Base-by-base conservation (phyloP, 2,329 filamentous ascomycete genomes). In the Monilinia vaccinii-corymbosi region DNA sequence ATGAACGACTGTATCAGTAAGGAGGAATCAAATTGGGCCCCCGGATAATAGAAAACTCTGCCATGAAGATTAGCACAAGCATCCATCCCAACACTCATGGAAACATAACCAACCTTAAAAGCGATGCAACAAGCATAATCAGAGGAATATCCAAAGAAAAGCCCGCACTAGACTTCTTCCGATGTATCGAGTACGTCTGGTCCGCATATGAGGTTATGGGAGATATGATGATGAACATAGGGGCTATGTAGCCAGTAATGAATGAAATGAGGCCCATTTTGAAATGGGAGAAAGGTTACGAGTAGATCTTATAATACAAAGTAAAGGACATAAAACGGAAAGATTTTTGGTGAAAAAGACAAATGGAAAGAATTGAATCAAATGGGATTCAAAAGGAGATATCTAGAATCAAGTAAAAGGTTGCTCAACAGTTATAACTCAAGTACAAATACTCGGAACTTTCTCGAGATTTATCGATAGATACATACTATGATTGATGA, bases 121-220 rank as follows among this genome's bases (percentile, higher is more conserved):
- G 75, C 4, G 84, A 88, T 32, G 85, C 83, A 58, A 87, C 79
- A 55, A 88, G 80, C 85, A 88, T 88, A 63, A 88, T 88, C 60
- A 88, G 75, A 36, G 85, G 85, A 48, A 87, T 88, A 68, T 88
- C 85, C 63, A 88, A 77, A 21, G 85, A 88, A 74, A 88, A 88
- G 60, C 85, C 84, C 16, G 81, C 82, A 65, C 84, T 87, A 47
- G 83, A 84, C 71, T 81, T 84, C 60, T 75, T 78, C 67, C 80
- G 77, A 68, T 86, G 79, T 80, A 88, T 88, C 40, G 84, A 80
- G 50, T 83, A 69, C 31, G 81, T 83, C 75, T 87, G 84, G 74
- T 87, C 84, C 68, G 79, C 79, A 72, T 87, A 87, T 58, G 83
- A 86, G 45, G 85, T 74, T 49, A 87, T 76, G 21, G 84, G 84